Percentiles rank a stretch among this genome's conserved stretches.
phyloP scores from a whole-genome alignment of 768 basidiomycete genomes.

The Pluteus cervinus region DNA sequence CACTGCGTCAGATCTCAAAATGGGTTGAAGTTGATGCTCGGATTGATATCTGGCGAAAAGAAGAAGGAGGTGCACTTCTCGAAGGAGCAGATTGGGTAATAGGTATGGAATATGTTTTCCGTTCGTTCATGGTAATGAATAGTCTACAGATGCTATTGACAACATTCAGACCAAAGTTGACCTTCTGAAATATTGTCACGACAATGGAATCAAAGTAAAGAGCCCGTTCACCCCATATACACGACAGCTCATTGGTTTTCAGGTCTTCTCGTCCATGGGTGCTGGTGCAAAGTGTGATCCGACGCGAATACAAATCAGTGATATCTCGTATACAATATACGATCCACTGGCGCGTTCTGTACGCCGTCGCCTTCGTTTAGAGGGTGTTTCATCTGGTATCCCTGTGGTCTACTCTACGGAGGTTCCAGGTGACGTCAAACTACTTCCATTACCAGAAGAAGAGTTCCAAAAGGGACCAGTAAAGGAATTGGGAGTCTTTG shows the following conservation, averaged over 20 bases:
- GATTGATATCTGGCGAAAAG: constrained; percentile 83
- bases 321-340: constrained; percentile 88
- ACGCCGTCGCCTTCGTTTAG: constrained; percentile 62
- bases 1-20: constrained; percentile 67
- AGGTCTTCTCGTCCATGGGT: constrained; percentile 98
- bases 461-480: constrained; percentile 89
- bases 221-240: neutral
- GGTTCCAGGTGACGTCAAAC: constrained; percentile 79
- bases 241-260: constrained; percentile 22
- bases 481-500: constrained; percentile 83
- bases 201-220: constrained; percentile 67
- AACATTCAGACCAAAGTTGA: constrained; percentile 97
- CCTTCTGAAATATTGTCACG: constrained; percentile 82
- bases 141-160: constrained; percentile 82
- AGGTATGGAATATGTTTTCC: constrained; percentile 37
- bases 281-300: constrained; percentile 94
- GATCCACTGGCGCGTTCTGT: constrained; percentile 94
- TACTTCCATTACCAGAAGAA: constrained; percentile 86
- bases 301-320: constrained; percentile 90
- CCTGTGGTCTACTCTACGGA: constrained; percentile 97
- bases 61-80: constrained; percentile 65
- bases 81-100: constrained; percentile 93
- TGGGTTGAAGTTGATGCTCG: constrained; percentile 85
- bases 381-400: constrained; percentile 59
- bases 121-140: neutral